Conservation (phyloP, 257 asterid species). For the Solanum lycopersicoides region DNA sequence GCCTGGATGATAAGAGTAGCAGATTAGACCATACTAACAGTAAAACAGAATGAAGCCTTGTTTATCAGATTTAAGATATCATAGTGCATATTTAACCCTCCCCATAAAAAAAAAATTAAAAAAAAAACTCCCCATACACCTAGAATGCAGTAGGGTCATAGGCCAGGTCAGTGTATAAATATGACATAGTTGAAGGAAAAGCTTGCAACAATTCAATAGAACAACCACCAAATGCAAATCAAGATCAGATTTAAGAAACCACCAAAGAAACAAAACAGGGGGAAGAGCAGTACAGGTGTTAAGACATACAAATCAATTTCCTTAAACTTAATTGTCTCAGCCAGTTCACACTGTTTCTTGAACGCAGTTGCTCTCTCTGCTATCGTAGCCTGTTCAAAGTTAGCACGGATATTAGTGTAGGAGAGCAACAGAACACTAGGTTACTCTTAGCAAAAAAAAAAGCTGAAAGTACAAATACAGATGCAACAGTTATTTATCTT, state of each 20-base stretch:
- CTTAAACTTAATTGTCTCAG: slow-evolving; percentile 88
- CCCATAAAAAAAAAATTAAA: neutral
- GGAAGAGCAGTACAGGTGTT: neutral
- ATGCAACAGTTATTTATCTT: neutral
- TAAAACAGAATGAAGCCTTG: neutral
- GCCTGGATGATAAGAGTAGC: neutral
- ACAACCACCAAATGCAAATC: neutral
- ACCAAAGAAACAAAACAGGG: neutral
- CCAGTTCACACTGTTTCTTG: slow-evolving; percentile 77
- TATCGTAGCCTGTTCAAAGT: slow-evolving; percentile 62
- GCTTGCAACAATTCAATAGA: neutral
- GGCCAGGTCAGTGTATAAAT: neutral
- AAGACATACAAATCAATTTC: slow-evolving; percentile 89
- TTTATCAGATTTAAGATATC: neutral
- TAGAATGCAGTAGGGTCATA: neutral
- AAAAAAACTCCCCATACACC: neutral
- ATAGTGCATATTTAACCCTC: neutral
- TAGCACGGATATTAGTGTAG: neutral
- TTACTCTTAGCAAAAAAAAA: neutral
- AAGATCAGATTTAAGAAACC: neutral
- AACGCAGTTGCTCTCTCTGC: slow-evolving; percentile 85
- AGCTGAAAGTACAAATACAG: neutral
- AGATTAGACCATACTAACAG: neutral
- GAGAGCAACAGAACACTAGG: neutral
- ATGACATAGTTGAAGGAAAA: neutral